Conservation (phyloP, 441 rosid genomes). For the Pelargonium cotyledonis region DNA sequence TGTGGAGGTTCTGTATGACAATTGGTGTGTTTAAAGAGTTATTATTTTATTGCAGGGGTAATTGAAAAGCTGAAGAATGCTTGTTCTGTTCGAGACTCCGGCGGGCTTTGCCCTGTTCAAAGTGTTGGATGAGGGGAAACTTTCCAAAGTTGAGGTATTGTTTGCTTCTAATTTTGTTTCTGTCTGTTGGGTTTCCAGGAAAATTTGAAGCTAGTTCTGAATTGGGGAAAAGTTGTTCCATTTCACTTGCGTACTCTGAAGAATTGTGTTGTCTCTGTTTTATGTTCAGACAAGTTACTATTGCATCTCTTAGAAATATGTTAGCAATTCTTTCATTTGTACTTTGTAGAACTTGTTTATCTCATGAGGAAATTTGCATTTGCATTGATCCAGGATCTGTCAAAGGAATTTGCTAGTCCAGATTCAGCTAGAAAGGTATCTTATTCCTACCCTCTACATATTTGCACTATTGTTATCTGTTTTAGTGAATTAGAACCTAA, state of each 20-base stretch:
- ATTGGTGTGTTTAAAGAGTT: too few species aligned
- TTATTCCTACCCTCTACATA: too few species aligned
- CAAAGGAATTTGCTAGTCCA: conserved; percentile 47
- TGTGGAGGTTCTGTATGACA: too few species aligned
- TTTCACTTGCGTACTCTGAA: too few species aligned
- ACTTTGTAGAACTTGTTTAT: too few species aligned
- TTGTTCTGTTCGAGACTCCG: conserved; percentile 69
- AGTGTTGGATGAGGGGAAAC: conserved; percentile 77
- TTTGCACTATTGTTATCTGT: too few species aligned
- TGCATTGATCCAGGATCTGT: conserved; percentile 44
- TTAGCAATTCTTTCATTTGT: too few species aligned
- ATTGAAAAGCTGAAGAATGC: conserved; percentile 33
- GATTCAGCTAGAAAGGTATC: conserved; percentile 66
- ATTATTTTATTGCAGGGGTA: background rate
- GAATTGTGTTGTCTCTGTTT: too few species aligned
- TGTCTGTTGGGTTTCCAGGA: background rate
- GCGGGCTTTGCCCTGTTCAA: conserved; percentile 91
- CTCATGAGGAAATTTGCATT: background rate
- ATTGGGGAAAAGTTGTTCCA: too few species aligned
- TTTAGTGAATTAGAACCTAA: too few species aligned
- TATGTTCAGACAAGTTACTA: too few species aligned
- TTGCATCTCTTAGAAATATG: too few species aligned
- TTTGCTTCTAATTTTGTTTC: background rate
- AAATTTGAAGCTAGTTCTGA: background rate
- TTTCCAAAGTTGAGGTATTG: conserved; percentile 69